These are phyloP conservation scores for Arabis alpina DNA, from an alignment of 345 rosid genomes.

Conservation along the genomic window DNA sequence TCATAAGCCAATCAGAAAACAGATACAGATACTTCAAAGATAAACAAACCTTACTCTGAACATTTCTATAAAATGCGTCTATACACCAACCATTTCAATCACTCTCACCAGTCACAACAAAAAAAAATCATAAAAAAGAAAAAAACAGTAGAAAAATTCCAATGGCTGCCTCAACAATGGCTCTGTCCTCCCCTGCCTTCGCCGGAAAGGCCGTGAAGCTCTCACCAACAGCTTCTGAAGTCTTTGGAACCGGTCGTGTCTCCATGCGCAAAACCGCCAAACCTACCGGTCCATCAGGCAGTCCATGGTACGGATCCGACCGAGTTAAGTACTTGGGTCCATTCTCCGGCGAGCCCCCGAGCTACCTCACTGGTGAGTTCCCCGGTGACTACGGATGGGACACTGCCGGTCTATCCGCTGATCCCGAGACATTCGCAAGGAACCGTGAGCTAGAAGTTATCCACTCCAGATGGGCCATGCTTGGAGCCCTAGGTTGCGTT, in stretches of 20 bases:
- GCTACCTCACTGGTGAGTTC: conserved; percentile 82
- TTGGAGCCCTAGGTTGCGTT: conserved; percentile 42
- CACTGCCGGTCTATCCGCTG: conserved; percentile 82
- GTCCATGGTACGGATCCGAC: conserved; percentile 73
- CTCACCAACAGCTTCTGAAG: conserved; percentile 34
- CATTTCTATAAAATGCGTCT: conserved; percentile 14
- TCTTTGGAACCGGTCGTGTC: conserved; percentile 44
- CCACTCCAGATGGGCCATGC: no score
- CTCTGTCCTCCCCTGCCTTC: conserved; percentile 46
- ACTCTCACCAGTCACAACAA: conserved; percentile 41
- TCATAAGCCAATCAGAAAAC: conserved; percentile 36
- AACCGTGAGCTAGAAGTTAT: conserved; percentile 47
- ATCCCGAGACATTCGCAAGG: conserved; percentile 88
- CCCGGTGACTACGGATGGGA: conserved; percentile 55
- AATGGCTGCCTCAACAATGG: conserved; percentile 49
- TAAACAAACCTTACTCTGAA: conserved; percentile 40
- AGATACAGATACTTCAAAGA: conserved; percentile 40
- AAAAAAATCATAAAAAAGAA: background rate
- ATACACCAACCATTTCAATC: conserved; percentile 37
- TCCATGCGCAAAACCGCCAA: conserved; percentile 46
- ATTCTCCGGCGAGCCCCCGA: conserved; percentile 76
- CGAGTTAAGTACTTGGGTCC: conserved; percentile 87
- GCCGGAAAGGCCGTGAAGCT: conserved; percentile 48
- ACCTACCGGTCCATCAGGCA: conserved; percentile 50
- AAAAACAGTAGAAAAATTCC: background rate